Base-by-base conservation (phyloP, 768 basidiomycete species). In the Mycena floridula region DNA sequence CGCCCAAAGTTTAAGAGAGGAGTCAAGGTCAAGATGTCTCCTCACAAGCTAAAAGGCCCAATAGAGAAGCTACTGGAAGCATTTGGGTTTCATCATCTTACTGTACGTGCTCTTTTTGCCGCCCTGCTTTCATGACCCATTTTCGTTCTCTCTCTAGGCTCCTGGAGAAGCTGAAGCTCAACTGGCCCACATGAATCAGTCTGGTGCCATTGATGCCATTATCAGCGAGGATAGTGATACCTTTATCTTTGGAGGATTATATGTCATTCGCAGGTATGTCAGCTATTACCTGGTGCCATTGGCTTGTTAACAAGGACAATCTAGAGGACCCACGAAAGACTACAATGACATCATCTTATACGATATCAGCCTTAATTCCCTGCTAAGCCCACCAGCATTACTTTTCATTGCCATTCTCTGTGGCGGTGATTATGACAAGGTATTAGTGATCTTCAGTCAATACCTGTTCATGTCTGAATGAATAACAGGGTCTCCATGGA, bases 371-470 rank as follows among this genome's bases (percentile, higher is more conserved):
- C 16, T 30, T 16, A 30, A 30, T 30, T 30, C 9, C 28, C 28
- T 16, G 9, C 16, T 30, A 16, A 30, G 28, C 16, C 9, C 9
- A 9, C 9, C 28, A 9, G 28, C 9, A 9, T 16, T 30, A 9
- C 28, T 42, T 24, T 24, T 42, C 11, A 22, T 42, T 12, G 40
- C 40, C 12, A 11, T 25, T n/a, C 25, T 42, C 7, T 7, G 16
- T 13, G 40, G 40, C 24, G 40, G 40, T 22, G 40, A 42, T 20
- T 42, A 42, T 25, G 40, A 42, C 24, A 25, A 20, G 15, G 40
- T 25, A 24, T 15, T 13, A 7, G 7, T 15, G 13, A 42, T 9
- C 9, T 30, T 30, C 16, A 30, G 9, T 30, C 28, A 16, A 9
- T 30, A 16, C 9, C 28, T 30, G 28, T 16, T 30, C 16, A 30